Conservation (phyloP, 176 grass and related monocot genomes). For the Avena insularis region DNA sequence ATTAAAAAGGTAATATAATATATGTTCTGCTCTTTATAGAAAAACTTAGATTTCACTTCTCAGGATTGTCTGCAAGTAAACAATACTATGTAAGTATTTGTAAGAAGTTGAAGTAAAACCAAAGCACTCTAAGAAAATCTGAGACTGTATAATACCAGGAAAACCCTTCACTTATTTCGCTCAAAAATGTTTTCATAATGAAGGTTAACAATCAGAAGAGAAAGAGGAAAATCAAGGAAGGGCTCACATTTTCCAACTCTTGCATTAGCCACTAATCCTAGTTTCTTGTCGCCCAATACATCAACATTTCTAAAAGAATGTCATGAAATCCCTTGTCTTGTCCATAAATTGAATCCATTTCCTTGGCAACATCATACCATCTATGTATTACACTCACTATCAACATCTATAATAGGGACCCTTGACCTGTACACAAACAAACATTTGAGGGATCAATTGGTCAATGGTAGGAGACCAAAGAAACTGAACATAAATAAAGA, state of each 20-base stretch:
- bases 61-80: too few species aligned
- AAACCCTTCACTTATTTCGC: background rate
- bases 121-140: background rate
- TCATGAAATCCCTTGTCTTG: background rate
- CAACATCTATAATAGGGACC: background rate
- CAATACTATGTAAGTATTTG: too few species aligned
- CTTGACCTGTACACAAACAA: background rate
- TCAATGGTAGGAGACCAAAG: background rate
- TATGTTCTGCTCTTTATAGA: too few species aligned
- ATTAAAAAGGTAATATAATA: too few species aligned
- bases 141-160: background rate
- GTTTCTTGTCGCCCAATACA: background rate
- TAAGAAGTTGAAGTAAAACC: too few species aligned
- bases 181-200: background rate
- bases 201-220: background rate
- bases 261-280: background rate
- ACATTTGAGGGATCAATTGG: background rate
- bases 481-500: too few species aligned
- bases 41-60: too few species aligned
- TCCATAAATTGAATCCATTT: background rate
- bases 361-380: background rate
- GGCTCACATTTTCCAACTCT: background rate
- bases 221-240: background rate
- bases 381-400: background rate
- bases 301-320: background rate